phyloP scores from a whole-genome alignment of 805 yeast species.

The Zygosaccharomyces bisporus region DNA sequence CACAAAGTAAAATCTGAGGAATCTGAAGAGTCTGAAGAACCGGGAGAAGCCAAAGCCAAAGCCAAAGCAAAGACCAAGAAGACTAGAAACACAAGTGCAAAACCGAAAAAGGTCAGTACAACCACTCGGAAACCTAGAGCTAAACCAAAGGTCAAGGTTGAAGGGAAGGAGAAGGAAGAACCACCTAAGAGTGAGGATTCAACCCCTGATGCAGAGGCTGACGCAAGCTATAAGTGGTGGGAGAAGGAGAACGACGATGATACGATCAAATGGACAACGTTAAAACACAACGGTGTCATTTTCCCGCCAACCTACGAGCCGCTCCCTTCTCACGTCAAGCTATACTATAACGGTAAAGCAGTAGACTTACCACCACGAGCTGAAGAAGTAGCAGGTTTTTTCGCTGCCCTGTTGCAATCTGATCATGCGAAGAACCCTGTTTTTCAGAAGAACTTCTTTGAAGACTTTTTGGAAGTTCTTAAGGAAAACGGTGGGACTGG shows the following conservation, averaged over 20 bases:
- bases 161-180: slow-evolving; percentile 18
- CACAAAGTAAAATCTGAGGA: slow-evolving; percentile 9
- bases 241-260: slow-evolving; percentile 63
- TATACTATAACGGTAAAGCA: slow-evolving; percentile 72
- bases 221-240: slow-evolving; percentile 74
- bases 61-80: slow-evolving; percentile 4
- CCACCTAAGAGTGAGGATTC: slow-evolving; percentile 44
- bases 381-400: slow-evolving; percentile 96
- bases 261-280: slow-evolving; percentile 76
- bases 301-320: slow-evolving; percentile 93
- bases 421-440: slow-evolving; percentile 87
- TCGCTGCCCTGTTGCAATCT: slow-evolving; percentile 79
- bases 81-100: slow-evolving; percentile 1
- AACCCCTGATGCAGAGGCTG: slow-evolving; percentile 40
- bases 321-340: slow-evolving; percentile 69
- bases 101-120: slow-evolving; percentile 8
- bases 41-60: too few species aligned
- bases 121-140: slow-evolving; percentile 10
- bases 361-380: slow-evolving; percentile 74
- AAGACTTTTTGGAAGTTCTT: slow-evolving; percentile 68
- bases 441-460: slow-evolving; percentile 82
- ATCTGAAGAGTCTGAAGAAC: slow-evolving; percentile 11
- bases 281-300: slow-evolving; percentile 85
- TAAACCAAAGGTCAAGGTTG: slow-evolving; percentile 11
- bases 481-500: slow-evolving; percentile 64